Base-by-base conservation (phyloP, 306 rosid genomes). In the Leucaena leucocephala region DNA sequence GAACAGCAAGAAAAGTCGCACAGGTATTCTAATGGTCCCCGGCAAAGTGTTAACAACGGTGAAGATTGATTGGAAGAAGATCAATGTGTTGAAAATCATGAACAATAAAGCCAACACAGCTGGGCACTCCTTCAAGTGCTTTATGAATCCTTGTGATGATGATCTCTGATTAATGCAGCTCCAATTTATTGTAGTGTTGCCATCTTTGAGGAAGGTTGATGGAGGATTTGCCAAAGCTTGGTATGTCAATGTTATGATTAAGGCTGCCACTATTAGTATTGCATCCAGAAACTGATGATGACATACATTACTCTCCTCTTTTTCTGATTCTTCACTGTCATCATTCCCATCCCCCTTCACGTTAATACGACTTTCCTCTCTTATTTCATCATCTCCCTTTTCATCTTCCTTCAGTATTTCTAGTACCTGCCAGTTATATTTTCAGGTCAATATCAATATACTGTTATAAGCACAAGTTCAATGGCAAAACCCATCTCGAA, bases 271-370 rank as follows among this genome's bases (percentile, higher is more conserved):
- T 7, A 55, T 3, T 19, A 19, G 15, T 58, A 8, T 9, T 3
- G 15, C 15, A 4, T 8, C 14, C 36, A 8, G 64, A 15, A 0
- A 2, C 2, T 8, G 1, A 1, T 1, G 0, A 7, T 8, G 12
- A 21, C 8, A 0, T 0, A 0, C 5, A 0, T 0, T 0, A 6
- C 9, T 6, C 27, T 2, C 1, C 2, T 1, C 19, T 2, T 17
- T 2, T 6, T 16, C 1, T 12, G 15, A 0, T 3, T 2, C 49
- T 12, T 4, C 16, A 3, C 4, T 13, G 4, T 13, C 54, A 48
- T n/a, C n/a, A n/a, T n/a, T n/a, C n/a, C n/a, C n/a, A n/a, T n/a
- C n/a, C n/a, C 17, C 14, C 55, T 1, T 8, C 55, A 4, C 55
- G 0, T 3, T 0, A 4, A 46, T 15, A 1, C 0, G 0, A 11